phyloP scores from a whole-genome alignment of 2,329 filamentous ascomycete species.

The Verticillium nonalfalfae region DNA sequence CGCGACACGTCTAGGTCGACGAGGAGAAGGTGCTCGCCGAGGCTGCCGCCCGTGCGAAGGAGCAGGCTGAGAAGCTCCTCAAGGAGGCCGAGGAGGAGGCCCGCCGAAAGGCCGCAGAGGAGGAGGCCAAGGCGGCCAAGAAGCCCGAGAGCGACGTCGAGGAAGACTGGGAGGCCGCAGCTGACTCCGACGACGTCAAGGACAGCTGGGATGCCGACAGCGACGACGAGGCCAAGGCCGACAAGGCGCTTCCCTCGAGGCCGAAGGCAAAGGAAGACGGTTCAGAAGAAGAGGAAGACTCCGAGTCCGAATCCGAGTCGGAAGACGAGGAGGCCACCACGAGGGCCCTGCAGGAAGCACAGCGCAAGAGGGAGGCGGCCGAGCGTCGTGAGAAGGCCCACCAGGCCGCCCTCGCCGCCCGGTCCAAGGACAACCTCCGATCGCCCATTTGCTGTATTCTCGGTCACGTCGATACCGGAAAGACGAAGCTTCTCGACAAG shows the following conservation, averaged over 20 bases:
- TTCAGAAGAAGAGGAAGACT: conserved; percentile 29
- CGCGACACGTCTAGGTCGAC: conserved; percentile 44
- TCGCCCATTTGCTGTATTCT: conserved; percentile 99
- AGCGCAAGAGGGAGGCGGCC: conserved; percentile 81
- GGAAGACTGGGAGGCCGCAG: conserved; percentile 85
- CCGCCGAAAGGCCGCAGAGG: conserved; percentile 48
- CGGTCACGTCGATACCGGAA: conserved; percentile 98
- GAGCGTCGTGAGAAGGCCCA: conserved; percentile 85
- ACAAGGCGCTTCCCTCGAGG: conserved; percentile 19
- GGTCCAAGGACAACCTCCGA: conserved; percentile 89
- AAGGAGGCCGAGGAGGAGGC: conserved; percentile 57
- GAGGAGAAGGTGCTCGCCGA: conserved; percentile 75
- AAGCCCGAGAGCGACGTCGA: conserved; percentile 57
- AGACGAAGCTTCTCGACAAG: conserved; percentile 99
- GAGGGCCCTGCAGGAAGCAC: conserved; percentile 49
- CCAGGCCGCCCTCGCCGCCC: conserved; percentile 83
- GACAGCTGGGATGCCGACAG: conserved; percentile 92
- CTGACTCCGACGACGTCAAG: conserved; percentile 72
- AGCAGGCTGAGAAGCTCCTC: conserved; percentile 61
- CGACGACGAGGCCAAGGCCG: conserved; percentile 55
- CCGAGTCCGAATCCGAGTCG: conserved; percentile 56
- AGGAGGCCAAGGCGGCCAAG: conserved; percentile 47
- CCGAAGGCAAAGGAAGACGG: conserved; percentile 16
- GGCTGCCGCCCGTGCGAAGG: conserved; percentile 63
- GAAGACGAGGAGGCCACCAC: conserved; percentile 70